Percentiles rank a stretch among this genome's conserved stretches.
These are phyloP conservation scores for Baorangia bicolor DNA, from an alignment of 768 basidiomycete genomes.

Conservation along the genomic window DNA sequence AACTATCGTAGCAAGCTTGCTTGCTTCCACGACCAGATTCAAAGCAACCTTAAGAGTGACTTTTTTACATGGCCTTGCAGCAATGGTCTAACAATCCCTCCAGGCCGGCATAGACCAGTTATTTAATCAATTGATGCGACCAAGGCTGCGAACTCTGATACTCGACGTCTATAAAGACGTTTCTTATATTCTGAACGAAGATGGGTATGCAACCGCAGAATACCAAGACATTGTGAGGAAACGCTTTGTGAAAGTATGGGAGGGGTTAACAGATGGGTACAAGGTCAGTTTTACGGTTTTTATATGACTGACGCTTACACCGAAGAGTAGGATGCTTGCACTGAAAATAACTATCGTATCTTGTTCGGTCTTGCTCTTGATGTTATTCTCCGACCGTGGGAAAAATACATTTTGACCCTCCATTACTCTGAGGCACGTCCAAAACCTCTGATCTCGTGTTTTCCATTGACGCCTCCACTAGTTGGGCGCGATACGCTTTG, in stretches of 20 bases:
- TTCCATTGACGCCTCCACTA: conserved; percentile 32
- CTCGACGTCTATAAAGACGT: conserved; percentile 89
- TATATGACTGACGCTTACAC: neutral
- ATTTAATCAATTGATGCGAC: conserved; percentile 92
- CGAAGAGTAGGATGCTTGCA: conserved; percentile 69
- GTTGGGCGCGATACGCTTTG: conserved; percentile 96
- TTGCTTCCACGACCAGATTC: conserved; percentile 60
- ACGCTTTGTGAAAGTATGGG: conserved; percentile 89
- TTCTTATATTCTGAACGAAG: conserved; percentile 87
- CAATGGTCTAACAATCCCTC: conserved; percentile 2
- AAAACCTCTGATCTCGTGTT: neutral
- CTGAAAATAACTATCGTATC: conserved; percentile 81
- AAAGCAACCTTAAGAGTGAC: conserved; percentile 71
- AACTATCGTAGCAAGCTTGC: conserved; percentile 48
- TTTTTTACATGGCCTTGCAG: neutral
- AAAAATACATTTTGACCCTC: conserved; percentile 77
- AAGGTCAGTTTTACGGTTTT: conserved; percentile 49
- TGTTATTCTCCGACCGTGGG: conserved; percentile 92
- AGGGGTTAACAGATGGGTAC: conserved; percentile 80
- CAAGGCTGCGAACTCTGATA: conserved; percentile 79
- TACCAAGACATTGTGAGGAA: conserved; percentile 85
- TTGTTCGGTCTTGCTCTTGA: conserved; percentile 88
- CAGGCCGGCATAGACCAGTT: conserved; percentile 89
- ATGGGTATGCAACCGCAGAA: conserved; percentile 78
- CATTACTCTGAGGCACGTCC: conserved; percentile 81